These are phyloP conservation scores for Ogataea henricii DNA, from an alignment of 805 yeast species.

Conservation along the genomic window DNA sequence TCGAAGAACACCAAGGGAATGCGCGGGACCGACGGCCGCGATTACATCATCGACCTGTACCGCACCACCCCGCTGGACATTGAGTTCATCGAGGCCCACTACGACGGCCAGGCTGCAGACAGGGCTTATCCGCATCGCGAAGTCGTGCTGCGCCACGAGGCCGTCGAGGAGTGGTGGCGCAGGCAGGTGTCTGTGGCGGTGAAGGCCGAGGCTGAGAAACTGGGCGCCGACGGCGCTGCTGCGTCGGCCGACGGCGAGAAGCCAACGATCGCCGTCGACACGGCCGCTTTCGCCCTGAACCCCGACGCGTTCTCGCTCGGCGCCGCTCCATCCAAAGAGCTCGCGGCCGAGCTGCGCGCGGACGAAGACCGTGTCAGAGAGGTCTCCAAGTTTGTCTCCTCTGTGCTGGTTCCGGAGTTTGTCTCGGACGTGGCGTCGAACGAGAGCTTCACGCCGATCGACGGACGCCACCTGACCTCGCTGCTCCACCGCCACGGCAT, in stretches of 20 bases:
- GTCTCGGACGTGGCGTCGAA: constrained; percentile 56
- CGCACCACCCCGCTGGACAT: constrained; percentile 85
- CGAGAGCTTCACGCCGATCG: constrained; percentile 63
- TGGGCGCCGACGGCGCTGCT: constrained; percentile 23
- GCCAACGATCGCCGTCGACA: constrained; percentile 54
- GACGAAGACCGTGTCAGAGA: constrained; percentile 70
- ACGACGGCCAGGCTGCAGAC: constrained; percentile 41
- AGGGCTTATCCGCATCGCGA: constrained; percentile 80
- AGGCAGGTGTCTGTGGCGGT: constrained; percentile 57
- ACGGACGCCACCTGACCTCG: constrained; percentile 73
- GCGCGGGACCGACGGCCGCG: constrained; percentile 80
- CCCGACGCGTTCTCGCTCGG: constrained; percentile 72
- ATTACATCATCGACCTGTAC: constrained; percentile 81
- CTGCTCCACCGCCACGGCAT: constrained; percentile 80
- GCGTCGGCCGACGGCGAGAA: constrained; percentile 37
- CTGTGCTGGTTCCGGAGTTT: constrained; percentile 61
- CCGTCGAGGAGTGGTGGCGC: constrained; percentile 89
- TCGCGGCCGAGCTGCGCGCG: constrained; percentile 38
- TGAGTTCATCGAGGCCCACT: constrained; percentile 65
- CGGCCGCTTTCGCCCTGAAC: constrained; percentile 61
- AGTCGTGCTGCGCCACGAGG: constrained; percentile 79
- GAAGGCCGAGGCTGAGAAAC: constrained; percentile 51
- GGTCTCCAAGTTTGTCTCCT: constrained; percentile 63
- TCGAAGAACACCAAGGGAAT: constrained; percentile 86
- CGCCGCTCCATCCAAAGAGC: constrained; percentile 40